A percentile compares a stretch with the other conserved stretches of the same genome.
Conservation (phyloP, 768 basidiomycete species). For the Rhodotorula babjevae region DNA sequence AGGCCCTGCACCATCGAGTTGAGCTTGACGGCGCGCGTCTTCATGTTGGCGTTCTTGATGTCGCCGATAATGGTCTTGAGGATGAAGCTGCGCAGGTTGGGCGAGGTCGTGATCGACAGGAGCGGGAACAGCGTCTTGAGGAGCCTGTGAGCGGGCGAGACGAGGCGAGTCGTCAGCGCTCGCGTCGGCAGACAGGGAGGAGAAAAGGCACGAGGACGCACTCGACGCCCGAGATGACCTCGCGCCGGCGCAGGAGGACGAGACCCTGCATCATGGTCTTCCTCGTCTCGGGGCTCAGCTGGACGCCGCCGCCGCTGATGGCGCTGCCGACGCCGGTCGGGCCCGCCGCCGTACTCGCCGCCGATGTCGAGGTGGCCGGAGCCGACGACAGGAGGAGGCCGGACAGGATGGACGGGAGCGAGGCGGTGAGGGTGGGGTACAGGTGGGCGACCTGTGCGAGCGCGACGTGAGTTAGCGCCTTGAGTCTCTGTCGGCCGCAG, state of each 20-base stretch:
- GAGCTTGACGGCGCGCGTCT: slow-evolving; percentile 86
- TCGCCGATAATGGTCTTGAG: slow-evolving; percentile 90
- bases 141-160: slow-evolving; percentile 55
- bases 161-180: slow-evolving; percentile 2
- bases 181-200: no score
- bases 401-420: slow-evolving; percentile 76
- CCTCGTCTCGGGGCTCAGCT: slow-evolving; percentile 63
- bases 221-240: slow-evolving; percentile 88
- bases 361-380: slow-evolving; percentile 55
- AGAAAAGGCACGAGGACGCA: slow-evolving; percentile 51
- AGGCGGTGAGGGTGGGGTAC: slow-evolving; percentile 83
- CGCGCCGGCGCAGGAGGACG: slow-evolving; percentile 87
- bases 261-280: slow-evolving; percentile 82
- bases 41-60: slow-evolving; percentile 81
- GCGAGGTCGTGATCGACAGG: slow-evolving; percentile 85
- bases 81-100: slow-evolving; percentile 74
- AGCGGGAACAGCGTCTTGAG: slow-evolving; percentile 89
- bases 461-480: not conserved
- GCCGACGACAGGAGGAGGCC: slow-evolving; percentile 73
- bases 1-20: slow-evolving; percentile 93
- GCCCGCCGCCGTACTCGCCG: not conserved
- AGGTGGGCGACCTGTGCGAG: slow-evolving; percentile 69
- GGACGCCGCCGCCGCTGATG: slow-evolving; percentile 35
- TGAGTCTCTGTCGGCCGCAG: no score
- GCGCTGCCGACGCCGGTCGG: slow-evolving; percentile 11